phyloP scores from a whole-genome alignment of 2,329 filamentous ascomycete species.

The Colletotrichum paranaense region DNA sequence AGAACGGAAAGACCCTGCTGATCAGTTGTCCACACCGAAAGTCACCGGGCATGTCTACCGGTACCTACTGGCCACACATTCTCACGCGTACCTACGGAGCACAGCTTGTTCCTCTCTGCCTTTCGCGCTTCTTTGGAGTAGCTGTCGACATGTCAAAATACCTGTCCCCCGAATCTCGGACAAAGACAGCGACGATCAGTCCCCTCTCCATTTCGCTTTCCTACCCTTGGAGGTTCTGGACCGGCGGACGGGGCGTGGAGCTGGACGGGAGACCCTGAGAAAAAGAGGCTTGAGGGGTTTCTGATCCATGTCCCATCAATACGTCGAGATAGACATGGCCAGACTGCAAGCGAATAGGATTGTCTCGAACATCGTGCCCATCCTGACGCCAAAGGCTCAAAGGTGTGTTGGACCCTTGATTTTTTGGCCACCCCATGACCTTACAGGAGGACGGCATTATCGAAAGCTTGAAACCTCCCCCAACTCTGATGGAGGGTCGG shows the following conservation, averaged over 20 bases:
- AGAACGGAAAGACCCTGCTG: conserved; percentile 38
- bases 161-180: not conserved
- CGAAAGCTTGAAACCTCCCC: conserved; percentile 29
- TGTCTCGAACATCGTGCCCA: conserved; percentile 10
- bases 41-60: conserved; percentile 29
- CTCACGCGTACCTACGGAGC: too few species aligned
- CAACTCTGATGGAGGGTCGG: conserved; percentile 6
- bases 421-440: conserved; percentile 9
- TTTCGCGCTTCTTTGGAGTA: not conserved
- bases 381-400: not conserved
- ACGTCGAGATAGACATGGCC: conserved; percentile 12
- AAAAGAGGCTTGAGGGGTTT: conserved; percentile 2
- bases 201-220: not conserved
- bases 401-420: conserved; percentile 28
- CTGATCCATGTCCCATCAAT: conserved; percentile 6
- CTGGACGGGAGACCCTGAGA: not conserved
- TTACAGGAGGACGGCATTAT: conserved; percentile 20
- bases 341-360: conserved; percentile 27
- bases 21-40: conserved; percentile 33
- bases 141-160: not conserved
- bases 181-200: conserved; percentile 3
- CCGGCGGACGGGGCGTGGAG: not conserved
- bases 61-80: conserved; percentile 22
- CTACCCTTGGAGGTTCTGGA: not conserved
- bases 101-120: not conserved